phyloP scores from a whole-genome alignment of 176 grass and related monocot genomes.

The Rhynchospora breviuscula region DNA sequence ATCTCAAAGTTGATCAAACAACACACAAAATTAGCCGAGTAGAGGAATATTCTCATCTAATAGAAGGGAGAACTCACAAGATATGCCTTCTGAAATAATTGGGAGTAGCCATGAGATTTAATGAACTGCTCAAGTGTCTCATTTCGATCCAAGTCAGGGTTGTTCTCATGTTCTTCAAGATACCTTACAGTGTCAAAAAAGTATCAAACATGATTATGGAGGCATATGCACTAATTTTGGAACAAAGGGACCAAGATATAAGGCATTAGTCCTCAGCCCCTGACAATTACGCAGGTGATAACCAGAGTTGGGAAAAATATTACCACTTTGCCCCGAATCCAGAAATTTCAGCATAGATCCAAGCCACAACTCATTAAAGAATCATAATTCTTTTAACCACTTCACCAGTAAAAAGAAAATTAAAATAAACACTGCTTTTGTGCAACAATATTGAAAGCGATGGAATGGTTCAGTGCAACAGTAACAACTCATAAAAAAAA shows the following conservation, averaged over 20 bases:
- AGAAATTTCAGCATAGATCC: background rate
- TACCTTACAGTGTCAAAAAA: conserved; percentile 40
- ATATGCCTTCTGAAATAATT: conserved; percentile 70
- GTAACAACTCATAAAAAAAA: no score
- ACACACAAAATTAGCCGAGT: background rate
- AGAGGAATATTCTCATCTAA: background rate
- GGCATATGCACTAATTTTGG: background rate
- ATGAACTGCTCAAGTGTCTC: conserved; percentile 81
- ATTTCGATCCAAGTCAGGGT: conserved; percentile 52
- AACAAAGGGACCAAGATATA: background rate
- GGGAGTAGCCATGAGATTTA: conserved; percentile 58
- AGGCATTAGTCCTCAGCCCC: background rate
- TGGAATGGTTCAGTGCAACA: no score
- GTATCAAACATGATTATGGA: background rate
- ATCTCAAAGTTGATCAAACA: conserved; percentile 7
- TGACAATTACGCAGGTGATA: background rate
- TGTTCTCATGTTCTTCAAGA: conserved; percentile 61
- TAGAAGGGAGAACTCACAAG: conserved; percentile 38
- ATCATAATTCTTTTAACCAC: background rate
- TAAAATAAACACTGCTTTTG: background rate
- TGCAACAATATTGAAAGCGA: background rate
- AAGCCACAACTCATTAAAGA: background rate
- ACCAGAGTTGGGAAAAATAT: background rate
- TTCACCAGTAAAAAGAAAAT: background rate
- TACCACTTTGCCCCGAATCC: background rate